phyloP scores from a whole-genome alignment of 2,329 filamentous ascomycete genomes.

The Fusarium temperatum region DNA sequence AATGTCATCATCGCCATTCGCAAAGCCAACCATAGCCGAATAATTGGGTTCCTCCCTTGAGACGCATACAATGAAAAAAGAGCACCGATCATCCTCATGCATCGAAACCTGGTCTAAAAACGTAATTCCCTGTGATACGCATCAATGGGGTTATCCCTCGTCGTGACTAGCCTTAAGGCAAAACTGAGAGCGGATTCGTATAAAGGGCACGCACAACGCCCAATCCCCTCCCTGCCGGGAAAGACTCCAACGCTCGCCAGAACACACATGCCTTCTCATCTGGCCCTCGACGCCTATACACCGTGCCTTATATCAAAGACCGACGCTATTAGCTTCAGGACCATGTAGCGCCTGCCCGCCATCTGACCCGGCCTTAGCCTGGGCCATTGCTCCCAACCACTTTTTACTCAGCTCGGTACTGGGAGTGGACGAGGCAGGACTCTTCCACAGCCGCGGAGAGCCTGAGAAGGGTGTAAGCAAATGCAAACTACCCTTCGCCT shows the following conservation, averaged over 20 bases:
- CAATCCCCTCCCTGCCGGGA: conserved; percentile 42
- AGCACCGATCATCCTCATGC: conserved; percentile 58
- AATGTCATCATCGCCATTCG: conserved; percentile 35
- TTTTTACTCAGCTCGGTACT: conserved; percentile 44
- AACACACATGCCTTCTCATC: conserved; percentile 44
- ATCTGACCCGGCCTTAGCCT: conserved; percentile 41
- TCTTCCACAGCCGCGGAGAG: conserved; percentile 45
- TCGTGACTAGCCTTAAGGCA: conserved; percentile 40
- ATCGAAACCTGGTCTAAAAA: conserved; percentile 60
- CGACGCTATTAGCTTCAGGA: conserved; percentile 43
- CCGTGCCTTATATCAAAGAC: conserved; percentile 35
- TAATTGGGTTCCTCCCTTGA: conserved; percentile 40
- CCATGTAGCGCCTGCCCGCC: conserved; percentile 43
- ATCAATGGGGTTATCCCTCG: conserved; percentile 46
- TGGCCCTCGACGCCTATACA: conserved; percentile 33
- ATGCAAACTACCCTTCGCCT: conserved; percentile 47
- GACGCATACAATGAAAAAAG: conserved; percentile 52
- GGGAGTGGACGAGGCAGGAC: conserved; percentile 43
- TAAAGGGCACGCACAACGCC: conserved; percentile 43
- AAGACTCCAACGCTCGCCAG: conserved; percentile 44
- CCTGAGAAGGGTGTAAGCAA: conserved; percentile 43
- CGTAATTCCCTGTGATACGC: conserved; percentile 50
- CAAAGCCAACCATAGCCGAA: conserved; percentile 39
- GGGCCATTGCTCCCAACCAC: conserved; percentile 43
- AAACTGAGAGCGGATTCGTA: conserved; percentile 41